Base-by-base conservation (phyloP, 2,329 filamentous ascomycete genomes). In the Coniochaeta ligniaria region DNA sequence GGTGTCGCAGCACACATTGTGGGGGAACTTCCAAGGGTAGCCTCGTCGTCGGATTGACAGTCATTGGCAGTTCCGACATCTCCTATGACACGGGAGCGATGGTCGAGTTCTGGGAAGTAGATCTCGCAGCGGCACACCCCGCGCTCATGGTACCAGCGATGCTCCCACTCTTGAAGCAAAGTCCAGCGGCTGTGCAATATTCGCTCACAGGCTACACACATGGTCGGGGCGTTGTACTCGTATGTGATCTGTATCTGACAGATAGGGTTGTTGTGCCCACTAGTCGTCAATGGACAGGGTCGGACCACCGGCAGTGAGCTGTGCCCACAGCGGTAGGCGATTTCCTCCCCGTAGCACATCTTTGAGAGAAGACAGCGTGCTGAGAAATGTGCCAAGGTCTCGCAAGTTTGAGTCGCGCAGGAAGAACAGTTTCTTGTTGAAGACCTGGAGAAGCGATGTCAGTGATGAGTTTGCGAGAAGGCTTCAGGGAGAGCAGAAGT, bases 321-420 rank as follows among this genome's bases (percentile, higher is more conserved):
- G 68, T 82, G 80, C 17, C 78, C 80, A 66, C 80, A 82, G 36
- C 69, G 74, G 67, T 79, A 82, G 59, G 73, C 75, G 55, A 79
- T 66, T 64, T 72, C 80, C 65, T 80, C 76, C 35, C 72, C 69
- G 67, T 79, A 73, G 64, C 80, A 82, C 79, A 82, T 82, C 3
- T 61, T 70, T 60, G n/a, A 20, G 17, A 33, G 11, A 38, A 36
- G 54, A n/a, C 14, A 38, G 31, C n/a, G n/a, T 1, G 54, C 14
- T 31, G 38, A 14, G 54, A 36, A 8, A 20, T 4, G 17, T 52
- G 14, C 17, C 16, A 31, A 52, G 22, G 22, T 31, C 14, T 52
- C 9, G 41, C n/a, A 41, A 4, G 38, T 20, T 41, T 41, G 38
- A 16, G 11, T n/a, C 17, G 3, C 9, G 4, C 38, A n/a, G 3